Base-by-base conservation (phyloP, 2,329 filamentous ascomycete genomes). In the Hypoxylon sp. region DNA sequence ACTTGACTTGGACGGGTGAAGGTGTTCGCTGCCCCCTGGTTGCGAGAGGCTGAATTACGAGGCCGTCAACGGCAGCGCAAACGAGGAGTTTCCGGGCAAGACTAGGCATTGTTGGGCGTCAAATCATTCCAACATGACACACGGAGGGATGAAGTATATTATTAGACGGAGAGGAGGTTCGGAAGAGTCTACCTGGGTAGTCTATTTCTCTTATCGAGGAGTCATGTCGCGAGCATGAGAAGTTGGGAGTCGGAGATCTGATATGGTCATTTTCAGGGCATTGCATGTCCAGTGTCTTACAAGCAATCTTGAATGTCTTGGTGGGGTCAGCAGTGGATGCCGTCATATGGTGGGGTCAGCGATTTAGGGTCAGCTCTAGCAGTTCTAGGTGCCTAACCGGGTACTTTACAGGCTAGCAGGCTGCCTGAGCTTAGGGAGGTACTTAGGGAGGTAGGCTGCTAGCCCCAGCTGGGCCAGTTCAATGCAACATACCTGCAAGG, bases 61-160 rank as follows among this genome's bases (percentile, higher is more conserved):
- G 81, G 55, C 92, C 92, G 70, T 97, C 92, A 50, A 88, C 85
- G 21, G 91, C 87, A 52, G 92, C 91, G 74, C 88, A 88, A 66
- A 97, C 86, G 64, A 92, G 73, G 52, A 96, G 78, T 76, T 95
- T 96, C 72, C 90, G 89, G 57, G 90, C 87, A 59, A 96, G 79
- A 64, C 84, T 83, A 53, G 91, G 88, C 92, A 96, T 95, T 29
- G 58, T 72, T 56, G 31, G 42, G 23, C 35, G 11, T 42, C 23
- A 47, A n/a, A 53, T 27, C 26, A 40, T 20, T 48, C 53, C 21
- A 64, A 56, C 55, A 53, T 59, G 55, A 55, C 55, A 62, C 20
- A 48, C 11, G 24, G 57, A 54, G 48, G 49, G n/a, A 55, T 42
- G 35, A 53, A 31, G 1, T 48, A 15, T 49, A 53, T 41, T 48